phyloP scores from a whole-genome alignment of 2,329 filamentous ascomycete species.

The Aphanoascus verrucosus region DNA sequence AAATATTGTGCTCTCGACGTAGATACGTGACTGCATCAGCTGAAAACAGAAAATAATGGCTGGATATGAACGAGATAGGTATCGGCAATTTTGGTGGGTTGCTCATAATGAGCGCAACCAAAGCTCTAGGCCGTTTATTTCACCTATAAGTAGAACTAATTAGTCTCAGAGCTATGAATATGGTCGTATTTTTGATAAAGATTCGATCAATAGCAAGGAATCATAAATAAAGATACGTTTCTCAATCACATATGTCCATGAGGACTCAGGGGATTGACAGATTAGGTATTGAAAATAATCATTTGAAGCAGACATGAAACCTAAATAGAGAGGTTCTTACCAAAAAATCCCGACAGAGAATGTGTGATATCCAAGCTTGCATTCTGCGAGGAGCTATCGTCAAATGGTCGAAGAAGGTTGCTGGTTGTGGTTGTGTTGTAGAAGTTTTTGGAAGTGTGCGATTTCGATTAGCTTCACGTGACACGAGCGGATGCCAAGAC shows the following conservation, averaged over 20 bases:
- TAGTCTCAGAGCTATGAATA: neutral
- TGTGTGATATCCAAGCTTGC: neutral
- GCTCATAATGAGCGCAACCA: conserved; percentile 21
- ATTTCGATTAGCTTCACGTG: too few relatives aligned
- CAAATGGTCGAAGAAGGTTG: neutral
- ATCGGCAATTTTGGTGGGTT: conserved; percentile 45
- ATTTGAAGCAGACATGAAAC: conserved; percentile 34
- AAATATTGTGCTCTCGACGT: conserved; percentile 70
- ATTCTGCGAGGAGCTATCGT: neutral
- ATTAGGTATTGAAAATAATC: conserved; percentile 57
- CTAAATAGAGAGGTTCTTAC: neutral
- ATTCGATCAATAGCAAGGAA: conserved; percentile 11
- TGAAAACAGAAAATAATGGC: conserved; percentile 83
- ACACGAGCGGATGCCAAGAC: too few relatives aligned
- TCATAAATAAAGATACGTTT: conserved; percentile 29
- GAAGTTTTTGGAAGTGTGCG: too few relatives aligned
- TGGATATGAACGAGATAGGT: conserved; percentile 68
- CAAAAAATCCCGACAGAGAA: neutral
- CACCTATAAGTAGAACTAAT: neutral
- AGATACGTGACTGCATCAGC: conserved; percentile 66
- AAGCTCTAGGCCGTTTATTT: neutral
- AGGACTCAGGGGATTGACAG: conserved; percentile 70
- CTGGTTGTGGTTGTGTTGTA: neutral
- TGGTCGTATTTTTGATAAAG: neutral
- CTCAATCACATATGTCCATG: conserved; percentile 24